phyloP scores from a whole-genome alignment of 148 eudicot genomes.

The Amaranthus cruentus region DNA sequence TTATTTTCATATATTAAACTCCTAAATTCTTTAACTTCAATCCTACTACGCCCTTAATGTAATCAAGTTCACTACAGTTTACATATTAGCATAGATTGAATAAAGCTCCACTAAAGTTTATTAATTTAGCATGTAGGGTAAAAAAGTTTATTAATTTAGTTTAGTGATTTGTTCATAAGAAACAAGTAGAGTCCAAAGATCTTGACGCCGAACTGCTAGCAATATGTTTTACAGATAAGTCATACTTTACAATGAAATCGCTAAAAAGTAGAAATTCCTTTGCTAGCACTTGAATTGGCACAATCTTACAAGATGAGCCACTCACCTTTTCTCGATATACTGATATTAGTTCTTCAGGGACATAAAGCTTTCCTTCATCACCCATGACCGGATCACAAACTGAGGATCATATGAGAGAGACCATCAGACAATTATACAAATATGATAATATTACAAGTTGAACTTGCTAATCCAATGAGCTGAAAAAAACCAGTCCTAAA shows the following conservation, averaged over 20 bases:
- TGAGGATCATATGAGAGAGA: slow-evolving; percentile 25
- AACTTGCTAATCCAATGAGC: background rate
- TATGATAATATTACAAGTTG: background rate
- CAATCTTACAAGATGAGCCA: background rate
- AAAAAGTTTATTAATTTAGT: no score
- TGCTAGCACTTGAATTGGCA: background rate
- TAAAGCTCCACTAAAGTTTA: no score
- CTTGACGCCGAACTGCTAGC: background rate
- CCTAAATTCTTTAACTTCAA: no score
- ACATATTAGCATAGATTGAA: no score
- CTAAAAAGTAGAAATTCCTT: no score
- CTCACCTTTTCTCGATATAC: slow-evolving; percentile 87
- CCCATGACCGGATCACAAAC: slow-evolving; percentile 99
- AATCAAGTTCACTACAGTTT: no score
- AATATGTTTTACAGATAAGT: background rate
- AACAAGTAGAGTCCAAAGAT: background rate
- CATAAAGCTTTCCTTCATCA: slow-evolving; percentile 98
- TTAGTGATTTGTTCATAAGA: background rate
- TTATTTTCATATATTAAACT: no score
- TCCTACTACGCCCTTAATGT: no score
- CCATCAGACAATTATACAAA: slow-evolving; percentile 1
- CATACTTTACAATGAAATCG: background rate
- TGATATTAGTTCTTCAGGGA: slow-evolving; percentile 78
- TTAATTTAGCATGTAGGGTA: no score
- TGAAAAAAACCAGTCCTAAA: slow-evolving; percentile 2